phyloP scores from a whole-genome alignment of 225 moss, liverwort and hornwort species.

The Polytrichum formosum region DNA sequence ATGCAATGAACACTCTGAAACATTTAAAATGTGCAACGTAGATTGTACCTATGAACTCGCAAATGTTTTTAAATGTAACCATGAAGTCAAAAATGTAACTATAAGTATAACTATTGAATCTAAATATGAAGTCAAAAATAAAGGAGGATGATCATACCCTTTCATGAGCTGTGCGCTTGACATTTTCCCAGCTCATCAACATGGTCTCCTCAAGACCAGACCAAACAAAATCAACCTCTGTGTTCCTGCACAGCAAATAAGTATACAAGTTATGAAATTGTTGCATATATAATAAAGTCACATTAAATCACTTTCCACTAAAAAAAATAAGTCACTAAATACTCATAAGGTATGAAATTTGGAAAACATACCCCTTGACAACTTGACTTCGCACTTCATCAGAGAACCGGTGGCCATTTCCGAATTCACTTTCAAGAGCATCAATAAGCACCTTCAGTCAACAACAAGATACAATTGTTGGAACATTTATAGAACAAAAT shows the following conservation, averaged over 20 bases:
- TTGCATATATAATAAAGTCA: too few relatives aligned
- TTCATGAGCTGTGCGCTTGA: conserved; percentile 64
- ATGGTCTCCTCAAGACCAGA: conserved; percentile 88
- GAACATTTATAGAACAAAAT: background rate
- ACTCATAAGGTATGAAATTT: background rate
- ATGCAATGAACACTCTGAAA: too few relatives aligned
- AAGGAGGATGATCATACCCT: conserved; percentile 36
- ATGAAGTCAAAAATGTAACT: background rate
- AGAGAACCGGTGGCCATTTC: conserved; percentile 69
- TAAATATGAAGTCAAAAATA: background rate
- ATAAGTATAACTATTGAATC: background rate
- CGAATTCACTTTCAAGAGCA: conserved; percentile 71
- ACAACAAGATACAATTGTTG: background rate
- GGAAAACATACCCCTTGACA: conserved; percentile 63
- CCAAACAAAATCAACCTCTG: conserved; percentile 86
- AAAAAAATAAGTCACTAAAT: too few relatives aligned
- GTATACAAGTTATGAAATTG: background rate
- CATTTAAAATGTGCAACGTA: too few relatives aligned
- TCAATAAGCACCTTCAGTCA: conserved; percentile 59
- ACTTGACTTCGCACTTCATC: conserved; percentile 66
- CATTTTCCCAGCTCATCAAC: conserved; percentile 76
- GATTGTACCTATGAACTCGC: background rate
- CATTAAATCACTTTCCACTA: too few relatives aligned
- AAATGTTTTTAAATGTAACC: background rate
- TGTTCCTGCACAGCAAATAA: conserved; percentile 47